Evolutionary conservation across 2,329 filamentous ascomycete genomes (phyloP), one percentile per base, ranked within the genome.

Genomic region (Alternaria sp.): DNA sequence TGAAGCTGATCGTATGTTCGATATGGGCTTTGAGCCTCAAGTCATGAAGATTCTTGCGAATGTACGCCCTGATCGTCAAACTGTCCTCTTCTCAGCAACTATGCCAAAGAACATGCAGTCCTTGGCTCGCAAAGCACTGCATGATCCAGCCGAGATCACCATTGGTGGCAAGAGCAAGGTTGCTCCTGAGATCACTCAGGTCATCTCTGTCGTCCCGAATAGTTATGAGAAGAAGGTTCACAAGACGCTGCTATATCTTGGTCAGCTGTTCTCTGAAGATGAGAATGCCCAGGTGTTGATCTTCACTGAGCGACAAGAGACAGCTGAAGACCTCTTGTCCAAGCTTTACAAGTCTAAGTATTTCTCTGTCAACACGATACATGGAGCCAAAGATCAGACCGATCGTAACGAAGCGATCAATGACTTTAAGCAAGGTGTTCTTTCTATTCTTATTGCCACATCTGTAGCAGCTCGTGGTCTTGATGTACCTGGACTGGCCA

Each of bases 11-110:
- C 91, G 95, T 64, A 98, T 99, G 95, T 97, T 98, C 76, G 95
- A 99, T 78, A 98, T 99, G 95, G 95, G 95, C 14, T 99, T 99
- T 74, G 94, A 97, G 80, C 94, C 95, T 2, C 95, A 99, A 78
- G 94, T 99, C 55, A 95, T 95, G 88, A 97, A 97, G 79, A 95
- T 99, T 60, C 89, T 98, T 75, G 89, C 89, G 67, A 97, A 95
- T 73, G 91, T 97, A 77, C 90, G 95, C 49, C 94, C 95, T 0
- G 92, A 97, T 76, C 90, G 92, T 52, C 95, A 99, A 77, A 97
- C 93, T 0, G 93, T 98, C 53, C 85, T 98, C 25, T 99, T 98
- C 79, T 98, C 95, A 0, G 95, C 95, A 4, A 99, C 95, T 0
- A 97, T 98, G 84, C 95, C 95, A 20, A 89, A 91, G 48, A 94